Percentiles rank a stretch among this genome's conserved stretches.
phyloP scores from a whole-genome alignment of 768 basidiomycete species.

The Termitomyces sp. region DNA sequence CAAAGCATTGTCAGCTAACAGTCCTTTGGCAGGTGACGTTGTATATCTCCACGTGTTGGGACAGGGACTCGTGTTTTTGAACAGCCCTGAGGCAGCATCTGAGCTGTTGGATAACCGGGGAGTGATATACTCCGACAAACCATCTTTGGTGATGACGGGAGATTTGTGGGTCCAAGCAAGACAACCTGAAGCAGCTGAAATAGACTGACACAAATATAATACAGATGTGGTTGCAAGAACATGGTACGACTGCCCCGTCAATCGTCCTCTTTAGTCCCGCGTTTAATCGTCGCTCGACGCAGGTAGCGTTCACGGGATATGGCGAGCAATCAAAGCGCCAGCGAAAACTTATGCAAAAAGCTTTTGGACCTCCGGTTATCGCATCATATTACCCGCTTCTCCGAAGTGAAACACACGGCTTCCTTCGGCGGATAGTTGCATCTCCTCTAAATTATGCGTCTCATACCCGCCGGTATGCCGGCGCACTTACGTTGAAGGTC shows the following conservation, averaged over 20 bases:
- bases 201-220: slow-evolving; percentile 16
- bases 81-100: slow-evolving; percentile 47
- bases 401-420: slow-evolving; percentile 46
- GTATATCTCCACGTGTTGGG: slow-evolving; percentile 63
- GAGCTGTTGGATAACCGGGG: slow-evolving; percentile 71
- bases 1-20: background rate
- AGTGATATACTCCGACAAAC: slow-evolving; percentile 71
- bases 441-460: slow-evolving; percentile 29
- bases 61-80: slow-evolving; percentile 63
- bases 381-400: slow-evolving; percentile 54
- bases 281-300: background rate
- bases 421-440: slow-evolving; percentile 50
- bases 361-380: slow-evolving; percentile 48
- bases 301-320: slow-evolving; percentile 65
- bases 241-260: slow-evolving; percentile 37
- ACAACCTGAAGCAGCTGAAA: background rate
- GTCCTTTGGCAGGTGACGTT: slow-evolving; percentile 42
- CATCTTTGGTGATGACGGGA: slow-evolving; percentile 59
- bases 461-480: slow-evolving; percentile 48
- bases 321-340: slow-evolving; percentile 58
- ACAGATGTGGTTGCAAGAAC: slow-evolving; percentile 58
- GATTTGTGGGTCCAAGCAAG: slow-evolving; percentile 48
- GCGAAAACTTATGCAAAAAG: slow-evolving; percentile 60
- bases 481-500: slow-evolving; percentile 48
- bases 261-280: background rate